phyloP scores from a whole-genome alignment of 495 filamentous ascomycete species.

The Talaromyces stipitatus region DNA sequence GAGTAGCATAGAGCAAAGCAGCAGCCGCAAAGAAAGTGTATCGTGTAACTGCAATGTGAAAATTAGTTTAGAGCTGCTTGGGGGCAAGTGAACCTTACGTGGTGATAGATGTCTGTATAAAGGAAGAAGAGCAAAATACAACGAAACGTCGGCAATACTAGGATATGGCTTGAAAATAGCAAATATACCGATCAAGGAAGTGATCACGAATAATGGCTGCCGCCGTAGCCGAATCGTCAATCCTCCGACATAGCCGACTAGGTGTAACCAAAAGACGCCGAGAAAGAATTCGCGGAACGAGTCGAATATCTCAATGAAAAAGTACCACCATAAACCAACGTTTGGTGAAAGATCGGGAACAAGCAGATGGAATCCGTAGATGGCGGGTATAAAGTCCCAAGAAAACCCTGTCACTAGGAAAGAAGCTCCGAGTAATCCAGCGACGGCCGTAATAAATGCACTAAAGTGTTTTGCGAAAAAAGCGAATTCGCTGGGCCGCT shows the following conservation, averaged over 20 bases:
- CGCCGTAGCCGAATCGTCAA: slow-evolving; percentile 68
- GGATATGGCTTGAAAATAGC: slow-evolving; percentile 95
- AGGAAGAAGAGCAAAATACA: slow-evolving; percentile 76
- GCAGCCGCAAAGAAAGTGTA: slow-evolving; percentile 83
- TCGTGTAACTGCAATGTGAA: slow-evolving; percentile 60
- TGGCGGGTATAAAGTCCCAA: slow-evolving; percentile 78
- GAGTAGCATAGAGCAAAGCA: slow-evolving; percentile 74
- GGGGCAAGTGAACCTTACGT: slow-evolving; percentile 40
- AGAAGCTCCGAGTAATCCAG: slow-evolving; percentile 61
- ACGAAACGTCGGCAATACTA: slow-evolving; percentile 75
- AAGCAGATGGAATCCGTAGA: slow-evolving; percentile 85
- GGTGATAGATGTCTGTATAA: slow-evolving; percentile 94
- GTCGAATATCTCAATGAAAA: slow-evolving; percentile 99
- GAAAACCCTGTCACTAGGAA: slow-evolving; percentile 67
- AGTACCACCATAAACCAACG: slow-evolving; percentile 98
- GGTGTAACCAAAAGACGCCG: slow-evolving; percentile 94
- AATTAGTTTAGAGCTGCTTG: neutral
- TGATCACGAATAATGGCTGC: slow-evolving; percentile 81
- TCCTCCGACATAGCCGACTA: slow-evolving; percentile 79
- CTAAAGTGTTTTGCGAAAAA: slow-evolving; percentile 47
- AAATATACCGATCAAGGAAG: slow-evolving; percentile 76
- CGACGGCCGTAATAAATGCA: slow-evolving; percentile 38
- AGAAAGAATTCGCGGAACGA: slow-evolving; percentile 96
- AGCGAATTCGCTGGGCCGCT: slow-evolving; percentile 17
- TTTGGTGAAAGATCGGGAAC: slow-evolving; percentile 93